These are phyloP conservation scores for Sphaerostilbella broomeana DNA, from an alignment of 2,329 filamentous ascomycete genomes.

Conservation along the genomic window DNA sequence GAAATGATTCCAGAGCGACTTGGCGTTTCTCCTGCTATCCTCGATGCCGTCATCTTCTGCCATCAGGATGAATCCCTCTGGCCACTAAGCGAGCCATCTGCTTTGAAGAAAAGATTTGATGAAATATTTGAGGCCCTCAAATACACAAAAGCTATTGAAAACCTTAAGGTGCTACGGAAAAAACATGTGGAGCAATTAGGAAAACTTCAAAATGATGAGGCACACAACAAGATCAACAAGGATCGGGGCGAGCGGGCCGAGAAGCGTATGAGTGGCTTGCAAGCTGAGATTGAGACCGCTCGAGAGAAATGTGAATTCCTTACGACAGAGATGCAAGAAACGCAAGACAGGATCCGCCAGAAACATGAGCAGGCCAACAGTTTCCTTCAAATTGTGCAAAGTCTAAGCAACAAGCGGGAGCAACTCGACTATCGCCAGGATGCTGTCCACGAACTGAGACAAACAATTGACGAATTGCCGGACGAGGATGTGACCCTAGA, in stretches of 20 bases:
- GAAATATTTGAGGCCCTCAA: constrained; percentile 97
- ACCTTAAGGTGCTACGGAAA: constrained; percentile 82
- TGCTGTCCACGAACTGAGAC: constrained; percentile 62
- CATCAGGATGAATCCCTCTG: constrained; percentile 97
- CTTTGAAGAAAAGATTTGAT: constrained; percentile 89
- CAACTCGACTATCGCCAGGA: constrained; percentile 64
- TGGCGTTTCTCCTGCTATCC: constrained; percentile 81
- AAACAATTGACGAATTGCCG: constrained; percentile 67
- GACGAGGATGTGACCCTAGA: constrained; percentile 74
- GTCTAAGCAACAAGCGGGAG: constrained; percentile 69
- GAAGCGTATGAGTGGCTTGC: constrained; percentile 57
- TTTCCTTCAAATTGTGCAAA: constrained; percentile 67
- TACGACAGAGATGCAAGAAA: constrained; percentile 54
- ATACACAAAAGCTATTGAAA: constrained; percentile 95
- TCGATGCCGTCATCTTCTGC: constrained; percentile 96
- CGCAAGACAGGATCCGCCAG: constrained; percentile 51
- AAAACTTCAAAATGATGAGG: constrained; percentile 66
- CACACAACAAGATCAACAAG: constrained; percentile 75
- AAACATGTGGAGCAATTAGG: constrained; percentile 70
- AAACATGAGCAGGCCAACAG: constrained; percentile 68
- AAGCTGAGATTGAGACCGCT: constrained; percentile 58
- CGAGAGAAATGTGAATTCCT: constrained; percentile 52
- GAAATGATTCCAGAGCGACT: constrained; percentile 77
- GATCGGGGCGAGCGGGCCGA: constrained; percentile 70
- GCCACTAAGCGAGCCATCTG: constrained; percentile 84